These are phyloP conservation scores for Pichia terricola DNA, from an alignment of 1,139 yeast genomes.

Conservation along the genomic window DNA sequence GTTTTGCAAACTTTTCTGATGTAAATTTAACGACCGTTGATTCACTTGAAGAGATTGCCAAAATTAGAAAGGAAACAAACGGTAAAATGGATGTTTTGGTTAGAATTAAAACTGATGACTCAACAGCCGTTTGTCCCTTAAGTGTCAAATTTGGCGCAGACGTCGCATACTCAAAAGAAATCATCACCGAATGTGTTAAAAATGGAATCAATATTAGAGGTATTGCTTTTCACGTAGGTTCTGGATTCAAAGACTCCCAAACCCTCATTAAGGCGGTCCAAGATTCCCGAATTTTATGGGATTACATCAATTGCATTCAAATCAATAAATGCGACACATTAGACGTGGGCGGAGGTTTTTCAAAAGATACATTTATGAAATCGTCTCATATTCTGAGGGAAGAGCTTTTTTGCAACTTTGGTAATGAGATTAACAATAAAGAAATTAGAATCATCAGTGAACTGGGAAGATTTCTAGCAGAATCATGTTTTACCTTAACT, in stretches of 20 bases:
- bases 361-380: slow-evolving; percentile 50
- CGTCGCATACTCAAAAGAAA: slow-evolving; percentile 39
- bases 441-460: slow-evolving; percentile 70
- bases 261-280: slow-evolving; percentile 63
- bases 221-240: slow-evolving; percentile 92
- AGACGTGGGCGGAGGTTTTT: slow-evolving; percentile 95
- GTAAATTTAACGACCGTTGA: slow-evolving; percentile 82
- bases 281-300: slow-evolving; percentile 68
- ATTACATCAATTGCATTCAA: slow-evolving; percentile 33
- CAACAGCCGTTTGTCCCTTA: slow-evolving; percentile 76
- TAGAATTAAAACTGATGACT: slow-evolving; percentile 86
- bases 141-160: slow-evolving; percentile 88
- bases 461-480: slow-evolving; percentile 88
- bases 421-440: slow-evolving; percentile 29
- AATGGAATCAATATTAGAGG: slow-evolving; percentile 64
- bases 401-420: slow-evolving; percentile 49
- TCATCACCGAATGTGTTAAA: slow-evolving; percentile 55
- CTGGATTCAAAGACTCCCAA: slow-evolving; percentile 75
- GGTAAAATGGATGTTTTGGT: slow-evolving; percentile 50
- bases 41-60: slow-evolving; percentile 74
- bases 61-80: slow-evolving; percentile 60
- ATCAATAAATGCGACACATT: slow-evolving; percentile 39
- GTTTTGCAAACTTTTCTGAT: slow-evolving; percentile 49
- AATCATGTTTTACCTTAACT: slow-evolving; percentile 79
- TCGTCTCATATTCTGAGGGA: slow-evolving; percentile 51